Base-by-base conservation (phyloP, 257 asterid genomes). In the Fraxinus cuspidata region DNA sequence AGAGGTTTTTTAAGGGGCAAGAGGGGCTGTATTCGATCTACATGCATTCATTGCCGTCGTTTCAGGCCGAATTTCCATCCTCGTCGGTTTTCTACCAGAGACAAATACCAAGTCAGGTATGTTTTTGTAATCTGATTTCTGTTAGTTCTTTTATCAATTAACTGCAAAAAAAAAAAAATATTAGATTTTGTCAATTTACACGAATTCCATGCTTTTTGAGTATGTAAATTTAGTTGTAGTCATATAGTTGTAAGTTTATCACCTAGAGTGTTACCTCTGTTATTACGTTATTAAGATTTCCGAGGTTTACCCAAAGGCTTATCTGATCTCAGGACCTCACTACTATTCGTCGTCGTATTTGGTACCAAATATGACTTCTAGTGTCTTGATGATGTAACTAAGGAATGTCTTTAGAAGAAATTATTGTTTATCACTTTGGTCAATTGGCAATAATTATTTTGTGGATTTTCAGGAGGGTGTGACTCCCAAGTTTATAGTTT, bases 91-190 rank as follows among this genome's bases (percentile, higher is more conserved):
- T 87, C 80, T 85, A 81, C 84, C 69, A 31, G 82, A 74, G 91
- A 63, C 89, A 84, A 78, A 72, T 87, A 21, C 89, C 91, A 40
- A 87, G 91, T 71, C 87, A 83, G 91, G 91, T 87, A 87, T 77
- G 74, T 77, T 56, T 10, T 31, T 76, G 25, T 56, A 37, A 11
- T 72, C 13, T 40, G 58, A 53, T 53, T 23, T 21, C 32, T 63
- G 31, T 60, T 25, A 63, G 65, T 56, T n/a, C 65, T 56, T 56
- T 23, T 25, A 63, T 63, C 19, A 9, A 25, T 11, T 25, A n/a
- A 25, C 19, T 25, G 69, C 69, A 25, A 60, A 23, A 23, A 10
- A 23, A 23, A 10, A 31, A 25, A 19, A 2, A 38, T 38, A 3
- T 27, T 63, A 63, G 29, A 58, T 56, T 58, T 58, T 58, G 28